Percentiles rank a stretch among this genome's conserved stretches.
phyloP scores from a whole-genome alignment of 2,329 filamentous ascomycete genomes.

The Coniochaeta sp. region DNA sequence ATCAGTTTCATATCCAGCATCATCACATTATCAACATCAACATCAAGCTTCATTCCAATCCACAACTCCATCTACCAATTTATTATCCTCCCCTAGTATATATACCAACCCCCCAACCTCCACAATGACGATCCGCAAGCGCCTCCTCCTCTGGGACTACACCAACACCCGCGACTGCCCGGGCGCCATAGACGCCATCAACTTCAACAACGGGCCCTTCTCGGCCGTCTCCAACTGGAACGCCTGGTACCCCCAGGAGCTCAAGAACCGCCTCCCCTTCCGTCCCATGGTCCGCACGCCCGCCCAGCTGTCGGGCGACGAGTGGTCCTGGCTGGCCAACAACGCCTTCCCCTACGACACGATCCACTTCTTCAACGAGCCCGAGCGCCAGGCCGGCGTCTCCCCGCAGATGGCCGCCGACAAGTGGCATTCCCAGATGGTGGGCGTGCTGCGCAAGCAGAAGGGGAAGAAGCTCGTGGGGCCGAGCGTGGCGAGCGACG shows the following conservation, averaged over 20 bases:
- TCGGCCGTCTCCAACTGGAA: conserved; percentile 33
- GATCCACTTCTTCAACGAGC: conserved; percentile 40
- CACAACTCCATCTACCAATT: no score
- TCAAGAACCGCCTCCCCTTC: conserved; percentile 26
- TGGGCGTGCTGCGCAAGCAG: conserved; percentile 19
- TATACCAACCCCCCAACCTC: neutral
- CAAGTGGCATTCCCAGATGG: conserved; percentile 29
- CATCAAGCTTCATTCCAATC: no score
- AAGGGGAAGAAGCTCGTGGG: conserved; percentile 26
- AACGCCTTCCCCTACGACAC: conserved; percentile 18
- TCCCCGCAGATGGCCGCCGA: conserved; percentile 26
- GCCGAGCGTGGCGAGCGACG: conserved; percentile 29
- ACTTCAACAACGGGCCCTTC: conserved; percentile 23
- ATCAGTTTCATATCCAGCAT: no score
- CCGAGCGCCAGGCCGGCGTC: conserved; percentile 30
- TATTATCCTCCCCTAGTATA: no score
- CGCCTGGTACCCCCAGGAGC: conserved; percentile 30
- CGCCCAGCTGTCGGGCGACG: conserved; percentile 26
- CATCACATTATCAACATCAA: no score
- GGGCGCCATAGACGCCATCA: conserved; percentile 26
- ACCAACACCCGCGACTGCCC: conserved; percentile 28
- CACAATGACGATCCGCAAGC: conserved; percentile 24
- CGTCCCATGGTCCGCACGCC: conserved; percentile 33
- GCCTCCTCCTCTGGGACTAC: conserved; percentile 36
- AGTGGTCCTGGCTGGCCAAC: conserved; percentile 25